These are phyloP conservation scores for Cicer arietinum DNA, from an alignment of 306 rosid genomes.

Conservation along the genomic window DNA sequence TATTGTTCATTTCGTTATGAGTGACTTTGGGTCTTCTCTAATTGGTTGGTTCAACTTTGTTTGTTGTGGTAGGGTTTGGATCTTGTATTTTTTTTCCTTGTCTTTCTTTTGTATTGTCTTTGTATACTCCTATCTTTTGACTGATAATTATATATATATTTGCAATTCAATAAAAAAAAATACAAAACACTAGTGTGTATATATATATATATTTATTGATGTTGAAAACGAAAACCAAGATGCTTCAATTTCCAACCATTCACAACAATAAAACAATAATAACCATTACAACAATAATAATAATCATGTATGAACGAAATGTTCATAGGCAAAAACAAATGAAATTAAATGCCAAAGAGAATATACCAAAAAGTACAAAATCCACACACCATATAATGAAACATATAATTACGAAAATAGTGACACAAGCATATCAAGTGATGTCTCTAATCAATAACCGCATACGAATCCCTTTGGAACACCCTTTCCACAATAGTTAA, in stretches of 20 bases:
- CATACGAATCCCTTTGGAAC: constrained; percentile 65
- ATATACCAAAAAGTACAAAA: constrained; percentile 14
- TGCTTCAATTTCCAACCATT: constrained; percentile 35
- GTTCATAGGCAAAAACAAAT: constrained; percentile 30
- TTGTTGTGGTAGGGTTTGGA: too few species aligned
- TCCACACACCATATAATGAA: background rate
- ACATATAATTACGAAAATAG: background rate
- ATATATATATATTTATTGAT: background rate
- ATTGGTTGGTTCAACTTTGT: too few species aligned
- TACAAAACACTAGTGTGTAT: too few species aligned
- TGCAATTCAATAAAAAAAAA: too few species aligned
- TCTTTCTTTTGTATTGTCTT: too few species aligned
- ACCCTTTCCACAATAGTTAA: constrained; percentile 68
- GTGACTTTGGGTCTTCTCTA: too few species aligned
- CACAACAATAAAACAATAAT: constrained; percentile 16
- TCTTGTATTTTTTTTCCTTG: too few species aligned
- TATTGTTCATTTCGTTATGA: too few species aligned
- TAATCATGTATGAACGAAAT: constrained; percentile 16
- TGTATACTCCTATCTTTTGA: too few species aligned
- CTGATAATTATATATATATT: too few species aligned
- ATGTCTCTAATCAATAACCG: constrained; percentile 28
- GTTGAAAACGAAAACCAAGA: constrained; percentile 23
- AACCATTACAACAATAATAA: background rate
- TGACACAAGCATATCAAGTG: background rate
- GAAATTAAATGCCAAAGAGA: background rate